phyloP scores from a whole-genome alignment of 495 filamentous ascomycete species.

The Tuber calosporum region DNA sequence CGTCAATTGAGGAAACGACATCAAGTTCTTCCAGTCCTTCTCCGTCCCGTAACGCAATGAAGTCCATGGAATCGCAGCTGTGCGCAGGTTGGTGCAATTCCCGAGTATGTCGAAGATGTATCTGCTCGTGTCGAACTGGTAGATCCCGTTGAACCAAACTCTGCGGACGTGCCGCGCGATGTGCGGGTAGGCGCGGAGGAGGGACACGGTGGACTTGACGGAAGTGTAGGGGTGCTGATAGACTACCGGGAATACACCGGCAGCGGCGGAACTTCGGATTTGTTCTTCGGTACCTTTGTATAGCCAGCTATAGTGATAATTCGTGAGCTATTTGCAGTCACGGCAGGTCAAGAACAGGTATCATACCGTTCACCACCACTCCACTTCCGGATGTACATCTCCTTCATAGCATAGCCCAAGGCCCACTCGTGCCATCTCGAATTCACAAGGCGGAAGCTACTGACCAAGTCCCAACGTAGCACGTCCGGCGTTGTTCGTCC shows the following conservation, averaged over 20 bases:
- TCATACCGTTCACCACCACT: constrained; percentile 48
- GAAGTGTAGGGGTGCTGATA: constrained; percentile 51
- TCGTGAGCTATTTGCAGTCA: not conserved
- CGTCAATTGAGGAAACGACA: constrained; percentile 41
- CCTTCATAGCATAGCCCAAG: constrained; percentile 46
- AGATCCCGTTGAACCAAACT: constrained; percentile 53
- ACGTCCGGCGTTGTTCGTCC: constrained; percentile 48
- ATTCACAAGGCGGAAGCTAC: constrained; percentile 47
- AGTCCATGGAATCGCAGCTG: constrained; percentile 51
- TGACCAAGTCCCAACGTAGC: constrained; percentile 48
- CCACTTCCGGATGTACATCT: constrained; percentile 50
- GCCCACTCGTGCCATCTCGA: constrained; percentile 52
- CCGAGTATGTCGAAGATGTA: constrained; percentile 46
- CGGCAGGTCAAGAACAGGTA: not conserved
- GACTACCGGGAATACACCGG: constrained; percentile 45
- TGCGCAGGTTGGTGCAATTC: constrained; percentile 45
- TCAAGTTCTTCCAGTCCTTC: constrained; percentile 47
- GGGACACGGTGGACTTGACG: constrained; percentile 46
- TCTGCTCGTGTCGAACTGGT: constrained; percentile 47
- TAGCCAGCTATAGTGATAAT: constrained; percentile 38
- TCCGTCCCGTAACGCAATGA: constrained; percentile 46
- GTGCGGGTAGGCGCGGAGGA: constrained; percentile 45
- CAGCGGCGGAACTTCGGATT: constrained; percentile 43
- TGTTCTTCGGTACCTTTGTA: constrained; percentile 42
- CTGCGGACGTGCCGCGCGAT: constrained; percentile 48